Percentiles rank a stretch among this genome's conserved stretches.
Conservation (phyloP, 108 stramenopile species). For the Nannochloropsis granulata region DNA sequence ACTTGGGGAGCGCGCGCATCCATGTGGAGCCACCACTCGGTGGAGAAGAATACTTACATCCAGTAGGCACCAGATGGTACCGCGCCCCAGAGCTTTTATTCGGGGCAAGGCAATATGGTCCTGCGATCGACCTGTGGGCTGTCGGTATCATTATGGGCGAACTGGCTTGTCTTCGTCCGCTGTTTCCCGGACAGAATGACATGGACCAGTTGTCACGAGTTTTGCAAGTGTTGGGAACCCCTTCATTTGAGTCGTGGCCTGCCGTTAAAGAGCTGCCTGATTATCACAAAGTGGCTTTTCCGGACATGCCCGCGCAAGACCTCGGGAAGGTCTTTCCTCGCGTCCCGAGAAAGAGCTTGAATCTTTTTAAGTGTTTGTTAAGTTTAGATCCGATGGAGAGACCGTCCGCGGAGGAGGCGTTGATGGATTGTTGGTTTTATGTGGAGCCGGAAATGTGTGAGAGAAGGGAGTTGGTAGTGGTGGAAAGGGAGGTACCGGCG, state of each 20-base stretch:
- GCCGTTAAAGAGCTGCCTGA: conserved; percentile 7
- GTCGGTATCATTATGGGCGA: conserved; percentile 34
- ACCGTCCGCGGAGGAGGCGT: neutral
- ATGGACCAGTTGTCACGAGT: conserved; percentile 12
- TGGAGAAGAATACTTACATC: neutral
- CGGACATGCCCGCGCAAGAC: neutral
- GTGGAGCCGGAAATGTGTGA: neutral
- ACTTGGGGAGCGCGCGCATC: conserved; percentile 36
- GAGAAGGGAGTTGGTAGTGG: too few relatives aligned
- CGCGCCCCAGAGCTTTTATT: conserved; percentile 38
- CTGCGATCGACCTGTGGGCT: conserved; percentile 36
- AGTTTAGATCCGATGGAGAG: conserved; percentile 4
- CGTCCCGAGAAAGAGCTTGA: neutral
- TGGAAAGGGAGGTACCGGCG: too few relatives aligned
- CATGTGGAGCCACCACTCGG: neutral
- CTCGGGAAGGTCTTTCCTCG: conserved; percentile 1
- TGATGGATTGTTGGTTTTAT: neutral
- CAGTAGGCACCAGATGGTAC: conserved; percentile 36
- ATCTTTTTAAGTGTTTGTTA: neutral
- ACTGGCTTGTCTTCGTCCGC: conserved; percentile 13
- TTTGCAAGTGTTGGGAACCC: conserved; percentile 8
- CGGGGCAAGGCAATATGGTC: conserved; percentile 16
- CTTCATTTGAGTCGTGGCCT: neutral
- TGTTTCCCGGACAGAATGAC: conserved; percentile 26
- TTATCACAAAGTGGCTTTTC: conserved; percentile 1